Percentiles rank a stretch among this genome's conserved stretches.
Evolutionary conservation across 306 rosid genomes (phyloP).

Genomic region (Quercus berberidifolia): DNA sequence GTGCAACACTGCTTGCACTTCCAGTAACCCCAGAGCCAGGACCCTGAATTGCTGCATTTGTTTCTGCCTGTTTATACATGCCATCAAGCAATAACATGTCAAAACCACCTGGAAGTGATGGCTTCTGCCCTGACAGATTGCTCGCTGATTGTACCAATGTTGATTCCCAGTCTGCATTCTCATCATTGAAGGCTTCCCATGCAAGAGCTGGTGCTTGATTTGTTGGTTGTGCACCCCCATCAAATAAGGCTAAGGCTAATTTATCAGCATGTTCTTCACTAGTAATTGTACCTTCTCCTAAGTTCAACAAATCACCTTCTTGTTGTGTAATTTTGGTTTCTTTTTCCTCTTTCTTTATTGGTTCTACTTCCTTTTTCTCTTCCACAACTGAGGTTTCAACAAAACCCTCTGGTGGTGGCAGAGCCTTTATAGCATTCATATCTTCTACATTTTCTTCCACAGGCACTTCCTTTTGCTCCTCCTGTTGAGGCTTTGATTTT

Average conservation of each 20-base stretch:
- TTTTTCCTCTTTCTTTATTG: slow-evolving; percentile 18
- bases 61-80: slow-evolving; percentile 61
- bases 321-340: slow-evolving; percentile 19
- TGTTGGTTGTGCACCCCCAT: slow-evolving; percentile 32
- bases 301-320: slow-evolving; percentile 63
- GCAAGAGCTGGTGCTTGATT: slow-evolving; percentile 37
- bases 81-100: slow-evolving; percentile 72
- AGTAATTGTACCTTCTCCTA: slow-evolving; percentile 47
- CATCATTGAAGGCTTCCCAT: slow-evolving; percentile 75
- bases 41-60: slow-evolving; percentile 34
- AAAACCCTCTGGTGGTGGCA: slow-evolving; percentile 59
- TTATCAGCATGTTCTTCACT: slow-evolving; percentile 41
- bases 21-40: slow-evolving; percentile 58
- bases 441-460: slow-evolving; percentile 37
- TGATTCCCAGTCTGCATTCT: slow-evolving; percentile 73
- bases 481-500: background rate
- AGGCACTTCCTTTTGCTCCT: background rate
- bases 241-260: slow-evolving; percentile 77
- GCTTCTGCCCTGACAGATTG: slow-evolving; percentile 43
- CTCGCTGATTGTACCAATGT: slow-evolving; percentile 67
- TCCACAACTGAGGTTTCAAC: slow-evolving; percentile 14
- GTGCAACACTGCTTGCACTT: slow-evolving; percentile 82
- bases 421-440: slow-evolving; percentile 52
- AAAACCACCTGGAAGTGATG: slow-evolving; percentile 65
- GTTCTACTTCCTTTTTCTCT: slow-evolving; percentile 19